Base-by-base conservation (phyloP, 2,329 filamentous ascomycete genomes). In the Neonectria punicea region DNA sequence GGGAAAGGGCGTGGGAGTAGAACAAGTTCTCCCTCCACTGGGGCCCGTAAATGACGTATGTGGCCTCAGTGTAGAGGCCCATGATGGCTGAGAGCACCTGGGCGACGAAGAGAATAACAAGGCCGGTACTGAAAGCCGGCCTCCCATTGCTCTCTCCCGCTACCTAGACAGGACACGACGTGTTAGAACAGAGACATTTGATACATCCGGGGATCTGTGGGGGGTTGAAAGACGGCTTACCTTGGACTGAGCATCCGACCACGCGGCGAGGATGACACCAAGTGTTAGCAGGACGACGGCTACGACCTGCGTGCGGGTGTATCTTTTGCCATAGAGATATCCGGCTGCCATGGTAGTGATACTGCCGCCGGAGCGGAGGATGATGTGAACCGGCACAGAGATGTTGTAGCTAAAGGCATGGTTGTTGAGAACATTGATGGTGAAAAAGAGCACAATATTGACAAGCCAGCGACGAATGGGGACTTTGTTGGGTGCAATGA, bases 341-440 rank as follows among this genome's bases (percentile, higher is more conserved):
- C 96, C 96, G n/a, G 95, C 93, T 16, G 90, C 81, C 89, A 99
- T 97, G 9, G 96, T 98, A 5, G 94, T 97, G 67, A 98, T 97
- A 73, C 94, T 97, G 16, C 96, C 96, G 54, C 95, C 97, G 53
- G 94, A 98, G 58, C 96, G 89, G 32, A 99, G 85, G 70, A 99
- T 98, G 73, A 99, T 99, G 77, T 99, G 96, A 53, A 99, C 90
- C 1, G 96, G 96, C 0, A 99, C 93, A 7, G 94, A 97, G 61
- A 99, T 98, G 73, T 94, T 90, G 81, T 98, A 99, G 67, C 93
- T 94, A 79, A 99, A 99, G 7, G 95, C 96, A 84, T 95, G 95
- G 75, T 99, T 99, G 81, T 99, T 99, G 76, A 99, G 82, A 63
- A 98, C 89, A 74, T 98, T 99, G 80, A 99, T 96, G 67, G 88